Evolutionary conservation across 192 early-diverging fungal species (phyloP), one percentile per base, ranked within the genome.

Genomic region (Coemansia sp.): DNA sequence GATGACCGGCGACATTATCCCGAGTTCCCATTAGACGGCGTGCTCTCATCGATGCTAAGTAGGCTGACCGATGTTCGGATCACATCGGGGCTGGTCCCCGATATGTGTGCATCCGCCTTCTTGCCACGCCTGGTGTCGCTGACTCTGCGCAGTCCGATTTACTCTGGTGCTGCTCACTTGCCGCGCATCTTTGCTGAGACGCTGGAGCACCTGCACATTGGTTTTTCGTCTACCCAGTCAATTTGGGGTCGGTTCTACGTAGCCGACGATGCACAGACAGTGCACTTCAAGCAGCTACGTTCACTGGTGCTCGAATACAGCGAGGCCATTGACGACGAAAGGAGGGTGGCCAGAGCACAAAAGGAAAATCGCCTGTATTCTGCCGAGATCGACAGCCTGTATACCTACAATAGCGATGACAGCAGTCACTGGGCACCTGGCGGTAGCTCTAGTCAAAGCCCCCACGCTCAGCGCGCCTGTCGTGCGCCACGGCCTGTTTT

Each of bases 191-290:
- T 70, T 56, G 58, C 74, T 11, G 67, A 76, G 34, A 60, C 74
- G 19, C 60, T 76, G 11, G 64, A 58, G 26, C 35, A 22, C 19
- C 36, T 76, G 18, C 60, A 55, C 21, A 60, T 76, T 4, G 63
- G 74, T 1, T 76, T 76, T 42, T 65, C 74, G 0, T 70, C 74
- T 6, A 60, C 74, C 0, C 55, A 63, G 12, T 55, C 74, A 1
- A 65, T 76, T 11, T 76, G 74, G 74, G 27, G 58, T 37, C 42
- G 74, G n/a, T 76, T 76, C 19, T 76, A 76, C 32, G 46, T 39
- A 4, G 36, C 58, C 14, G 27, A 46, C 12, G 63, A 24, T 8
- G 58, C 48, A 15, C 48, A 38, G 14, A 27, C 19, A 4, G 37
- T 76, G 4, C 38, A 52, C 3, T 76, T 76, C 29, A 58, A 37